Evolutionary conservation across 495 filamentous ascomycete genomes (phyloP), one percentile per base, ranked within the genome.

Genomic region (Podospora conica): DNA sequence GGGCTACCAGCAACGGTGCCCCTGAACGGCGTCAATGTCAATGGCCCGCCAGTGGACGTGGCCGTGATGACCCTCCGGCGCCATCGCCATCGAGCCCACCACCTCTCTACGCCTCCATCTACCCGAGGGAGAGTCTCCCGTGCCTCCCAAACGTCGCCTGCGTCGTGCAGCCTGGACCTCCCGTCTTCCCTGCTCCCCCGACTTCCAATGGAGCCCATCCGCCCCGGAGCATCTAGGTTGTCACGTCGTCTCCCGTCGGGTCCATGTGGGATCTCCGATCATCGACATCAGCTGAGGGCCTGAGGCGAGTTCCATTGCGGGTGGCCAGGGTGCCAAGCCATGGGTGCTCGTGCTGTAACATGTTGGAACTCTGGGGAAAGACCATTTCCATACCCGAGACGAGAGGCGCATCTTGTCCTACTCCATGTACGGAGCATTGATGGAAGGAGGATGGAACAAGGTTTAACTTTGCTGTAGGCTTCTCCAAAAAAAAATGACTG

Each of bases 71-170:
- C 28, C 20, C 12, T 20, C 40, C 40, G 25, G 24, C 53, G 24
- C 61, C 24, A 31, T 9, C 40, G 40, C 40, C 40, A 48, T 57
- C 22, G 33, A 28, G 23, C 55, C 9, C 9, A 48, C n/a, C 40
- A 48, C 11, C 10, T 28, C 12, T 54, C 53, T 48, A 66, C 11
- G 15, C 55, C 12, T 54, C 53, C 58, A 66, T 67, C 65, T 67
- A 53, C 65, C 65, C 40, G 40, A 48, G 40, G 5, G 40, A 31
- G 29, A 48, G 40, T 18, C 40, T 48, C 40, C 40, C 40, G 40
- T 48, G 40, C 40, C 40, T 48, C 40, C 40, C 40, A 48, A 18
- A 48, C 40, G 40, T 18, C 40, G 18, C 40, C 40, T 48, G 40
- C 40, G 40, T 48, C 40, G 40, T 48, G 40, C 40, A 48, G 40